Base-by-base conservation (phyloP, 495 filamentous ascomycete genomes). In the Xylaria cubensis region DNA sequence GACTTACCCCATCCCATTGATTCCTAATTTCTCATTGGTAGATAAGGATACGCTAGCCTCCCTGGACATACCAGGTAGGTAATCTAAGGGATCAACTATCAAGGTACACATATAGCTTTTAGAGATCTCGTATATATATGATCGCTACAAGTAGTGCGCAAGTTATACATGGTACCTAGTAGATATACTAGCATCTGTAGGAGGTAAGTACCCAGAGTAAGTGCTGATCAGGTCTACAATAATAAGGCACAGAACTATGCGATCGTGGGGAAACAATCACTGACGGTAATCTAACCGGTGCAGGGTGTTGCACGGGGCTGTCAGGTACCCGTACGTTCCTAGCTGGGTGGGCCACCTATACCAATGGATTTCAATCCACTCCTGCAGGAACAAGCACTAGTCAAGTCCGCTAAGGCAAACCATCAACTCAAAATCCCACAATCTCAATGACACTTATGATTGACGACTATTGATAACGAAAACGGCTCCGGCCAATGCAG, bases 311-410 rank as follows among this genome's bases (percentile, higher is more conserved):
- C 44, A 46, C 15, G 44, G 44, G 44, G 44, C 44, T 46, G 44
- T 48, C 44, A 48, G 44, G 44, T 19, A 48, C 42, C 42, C 42
- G 15, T 46, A 46, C 15, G 42, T 44, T 15, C 0, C 6, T 55
- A 26, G 21, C 5, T 13, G 4, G 12, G 53, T 56, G 53, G 53
- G 53, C 26, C 26, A 56, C 24, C 6, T 56, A 32, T 26, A 32
- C 21, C 24, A 4, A 26, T 0, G 12, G 26, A 26, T 32, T 32
- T 15, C 36, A 39, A 17, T 15, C 53, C 53, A 56, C 67, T 77
- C 72, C 73, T 77, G 75, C 75, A 77, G 75, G 75, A 75, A 77
- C 75, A 74, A 72, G 61, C 61, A 59, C n/a, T 21, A 21, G n/a
- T 8, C 15, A 53, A 29, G 50, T 53, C 50, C 19, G 15, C 9